Evolutionary conservation across 2,329 filamentous ascomycete species (phyloP).

Genomic region (Penicillium italicum): DNA sequence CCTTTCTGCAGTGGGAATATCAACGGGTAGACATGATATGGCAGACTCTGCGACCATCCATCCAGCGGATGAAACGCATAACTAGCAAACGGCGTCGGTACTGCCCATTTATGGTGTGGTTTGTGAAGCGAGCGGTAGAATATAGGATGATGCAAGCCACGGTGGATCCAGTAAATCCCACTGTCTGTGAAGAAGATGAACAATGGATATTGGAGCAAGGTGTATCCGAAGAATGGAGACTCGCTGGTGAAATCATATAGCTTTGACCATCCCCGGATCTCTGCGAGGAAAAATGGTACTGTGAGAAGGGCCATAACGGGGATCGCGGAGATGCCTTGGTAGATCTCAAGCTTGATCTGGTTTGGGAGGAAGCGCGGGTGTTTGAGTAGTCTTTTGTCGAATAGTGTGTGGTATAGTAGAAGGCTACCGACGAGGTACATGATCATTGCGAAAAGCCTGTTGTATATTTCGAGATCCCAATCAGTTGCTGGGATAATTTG

Average conservation of each 20-base stretch:
- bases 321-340: conserved; percentile 68
- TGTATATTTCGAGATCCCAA: background rate
- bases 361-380: conserved; percentile 94
- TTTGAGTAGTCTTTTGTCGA: conserved; percentile 80
- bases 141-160: conserved; percentile 70
- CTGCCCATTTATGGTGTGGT: conserved; percentile 98
- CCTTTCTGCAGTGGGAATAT: conserved; percentile 89
- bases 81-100: conserved; percentile 87
- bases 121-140: conserved; percentile 90
- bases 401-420: conserved; percentile 80
- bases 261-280: conserved; percentile 78
- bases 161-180: conserved; percentile 87
- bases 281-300: conserved; percentile 72
- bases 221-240: conserved; percentile 72
- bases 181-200: conserved; percentile 86
- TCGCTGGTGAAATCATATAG: conserved; percentile 75
- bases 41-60: conserved; percentile 79
- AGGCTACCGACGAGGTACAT: conserved; percentile 81
- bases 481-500: background rate
- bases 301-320: conserved; percentile 80
- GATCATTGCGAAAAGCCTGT: conserved; percentile 74
- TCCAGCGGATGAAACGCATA: conserved; percentile 94
- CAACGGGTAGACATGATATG: conserved; percentile 90
- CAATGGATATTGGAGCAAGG: conserved; percentile 75
- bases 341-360: conserved; percentile 80